Evolutionary conservation across 2,329 filamentous ascomycete genomes (phyloP).

Genomic region (Paracamarosporium sp.): DNA sequence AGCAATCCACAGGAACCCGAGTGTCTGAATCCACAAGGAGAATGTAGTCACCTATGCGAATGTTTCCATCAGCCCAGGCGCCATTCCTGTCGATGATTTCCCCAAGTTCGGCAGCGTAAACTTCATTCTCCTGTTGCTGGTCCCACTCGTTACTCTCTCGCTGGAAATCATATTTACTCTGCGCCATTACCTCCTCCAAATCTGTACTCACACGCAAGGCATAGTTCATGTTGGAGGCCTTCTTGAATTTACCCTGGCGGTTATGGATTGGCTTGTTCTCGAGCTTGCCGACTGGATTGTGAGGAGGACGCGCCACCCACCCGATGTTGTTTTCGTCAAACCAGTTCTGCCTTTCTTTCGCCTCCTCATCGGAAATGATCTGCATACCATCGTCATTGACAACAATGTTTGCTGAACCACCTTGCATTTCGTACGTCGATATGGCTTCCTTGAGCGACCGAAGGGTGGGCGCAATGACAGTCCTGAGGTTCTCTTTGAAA

Average conservation of each 20-base stretch:
- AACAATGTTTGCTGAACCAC: slow-evolving; percentile 72
- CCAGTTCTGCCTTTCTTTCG: slow-evolving; percentile 54
- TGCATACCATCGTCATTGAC: slow-evolving; percentile 75
- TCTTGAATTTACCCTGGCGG: slow-evolving; percentile 47
- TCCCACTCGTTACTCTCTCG: slow-evolving; percentile 28
- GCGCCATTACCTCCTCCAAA: slow-evolving; percentile 65
- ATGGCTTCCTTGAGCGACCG: slow-evolving; percentile 75
- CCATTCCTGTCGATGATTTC: slow-evolving; percentile 70
- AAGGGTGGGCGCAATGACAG: slow-evolving; percentile 79
- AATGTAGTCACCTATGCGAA: slow-evolving; percentile 85
- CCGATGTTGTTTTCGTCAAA: slow-evolving; percentile 59
- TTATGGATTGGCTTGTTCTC: slow-evolving; percentile 26
- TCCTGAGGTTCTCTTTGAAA: slow-evolving; percentile 81
- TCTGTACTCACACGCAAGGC: slow-evolving; percentile 67
- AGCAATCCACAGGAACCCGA: slow-evolving; percentile 69
- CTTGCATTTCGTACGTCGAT: slow-evolving; percentile 59
- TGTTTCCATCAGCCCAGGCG: slow-evolving; percentile 80
- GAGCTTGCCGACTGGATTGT: slow-evolving; percentile 35
- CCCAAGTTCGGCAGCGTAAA: slow-evolving; percentile 53
- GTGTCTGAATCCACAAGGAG: slow-evolving; percentile 61
- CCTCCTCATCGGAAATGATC: slow-evolving; percentile 58
- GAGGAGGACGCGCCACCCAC: slow-evolving; percentile 57
- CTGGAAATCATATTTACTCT: slow-evolving; percentile 16
- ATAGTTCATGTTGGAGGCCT: slow-evolving; percentile 78
- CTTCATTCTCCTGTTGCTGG: slow-evolving; percentile 46